phyloP scores from a whole-genome alignment of 1,284 basidiomycete species.

The Leccinum solheimii region DNA sequence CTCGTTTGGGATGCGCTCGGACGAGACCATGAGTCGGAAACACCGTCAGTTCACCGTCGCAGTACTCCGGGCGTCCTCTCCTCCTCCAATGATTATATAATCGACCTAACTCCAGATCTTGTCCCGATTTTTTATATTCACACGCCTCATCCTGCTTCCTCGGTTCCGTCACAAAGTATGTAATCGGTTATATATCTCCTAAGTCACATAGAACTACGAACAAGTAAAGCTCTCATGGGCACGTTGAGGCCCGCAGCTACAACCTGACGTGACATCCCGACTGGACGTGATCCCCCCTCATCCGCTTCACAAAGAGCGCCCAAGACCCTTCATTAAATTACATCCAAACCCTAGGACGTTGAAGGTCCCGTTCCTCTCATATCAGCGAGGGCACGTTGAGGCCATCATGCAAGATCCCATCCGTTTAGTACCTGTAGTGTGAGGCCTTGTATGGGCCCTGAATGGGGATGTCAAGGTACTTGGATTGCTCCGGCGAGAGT shows the following conservation, averaged over 20 bases:
- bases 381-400: conserved; percentile 73
- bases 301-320: conserved; percentile 30
- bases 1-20: no score
- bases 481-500: conserved; percentile 77
- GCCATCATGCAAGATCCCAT: conserved; percentile 47
- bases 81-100: conserved; percentile 18
- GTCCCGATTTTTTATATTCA: conserved; percentile 40
- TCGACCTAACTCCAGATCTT: conserved; percentile 17
- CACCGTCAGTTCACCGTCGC: no score
- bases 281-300: conserved; percentile 19
- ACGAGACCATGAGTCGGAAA: no score
- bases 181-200: not conserved
- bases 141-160: conserved; percentile 10
- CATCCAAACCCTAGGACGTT: conserved; percentile 50
- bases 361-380: conserved; percentile 56
- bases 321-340: conserved; percentile 37
- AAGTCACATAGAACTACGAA: not conserved
- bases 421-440: conserved; percentile 70
- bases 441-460: conserved; percentile 92
- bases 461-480: conserved; percentile 90
- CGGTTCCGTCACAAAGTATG: not conserved
- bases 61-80: conserved; percentile 22
- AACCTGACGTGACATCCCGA: conserved; percentile 4
- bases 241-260: conserved; percentile 40
- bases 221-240: conserved; percentile 21